Evolutionary conservation across 2,329 filamentous ascomycete genomes (phyloP).

Genomic region (Hymenoscyphus infarciens): DNA sequence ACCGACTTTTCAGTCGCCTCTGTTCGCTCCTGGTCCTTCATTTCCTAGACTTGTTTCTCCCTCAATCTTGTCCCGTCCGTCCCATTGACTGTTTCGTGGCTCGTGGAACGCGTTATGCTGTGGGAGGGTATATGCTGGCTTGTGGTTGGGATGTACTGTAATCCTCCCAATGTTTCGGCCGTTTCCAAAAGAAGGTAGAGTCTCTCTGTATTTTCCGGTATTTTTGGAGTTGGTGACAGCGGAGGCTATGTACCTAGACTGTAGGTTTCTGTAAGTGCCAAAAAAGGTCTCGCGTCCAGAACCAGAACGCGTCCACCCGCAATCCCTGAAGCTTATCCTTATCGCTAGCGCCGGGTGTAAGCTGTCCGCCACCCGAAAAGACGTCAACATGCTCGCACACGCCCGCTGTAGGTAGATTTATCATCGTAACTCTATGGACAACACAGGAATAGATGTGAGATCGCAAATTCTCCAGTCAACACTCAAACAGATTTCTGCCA

Average conservation of each 20-base stretch:
- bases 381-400: not conserved
- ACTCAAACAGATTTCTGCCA: conserved; percentile 39
- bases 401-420: not conserved
- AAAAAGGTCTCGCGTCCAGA: conserved; percentile 5
- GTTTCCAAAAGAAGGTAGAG: not conserved
- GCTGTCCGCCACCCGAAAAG: not conserved
- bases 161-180: not conserved
- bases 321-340: conserved; percentile 4
- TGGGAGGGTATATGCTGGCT: not conserved
- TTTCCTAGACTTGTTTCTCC: conserved; percentile 12
- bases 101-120: not conserved
- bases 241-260: not conserved
- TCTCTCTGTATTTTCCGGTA: not conserved
- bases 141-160: not conserved
- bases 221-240: not conserved
- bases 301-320: not conserved
- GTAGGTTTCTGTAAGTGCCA: not conserved
- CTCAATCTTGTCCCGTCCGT: not conserved
- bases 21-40: conserved; percentile 28
- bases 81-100: not conserved
- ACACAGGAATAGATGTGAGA: conserved; percentile 40
- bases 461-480: conserved; percentile 44
- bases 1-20: conserved; percentile 38
- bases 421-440: conserved; percentile 29
- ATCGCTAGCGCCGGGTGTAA: conserved; percentile 8